Evolutionary conservation across 2,329 filamentous ascomycete genomes (phyloP).

Genomic region (Curvularia verruculosa): DNA sequence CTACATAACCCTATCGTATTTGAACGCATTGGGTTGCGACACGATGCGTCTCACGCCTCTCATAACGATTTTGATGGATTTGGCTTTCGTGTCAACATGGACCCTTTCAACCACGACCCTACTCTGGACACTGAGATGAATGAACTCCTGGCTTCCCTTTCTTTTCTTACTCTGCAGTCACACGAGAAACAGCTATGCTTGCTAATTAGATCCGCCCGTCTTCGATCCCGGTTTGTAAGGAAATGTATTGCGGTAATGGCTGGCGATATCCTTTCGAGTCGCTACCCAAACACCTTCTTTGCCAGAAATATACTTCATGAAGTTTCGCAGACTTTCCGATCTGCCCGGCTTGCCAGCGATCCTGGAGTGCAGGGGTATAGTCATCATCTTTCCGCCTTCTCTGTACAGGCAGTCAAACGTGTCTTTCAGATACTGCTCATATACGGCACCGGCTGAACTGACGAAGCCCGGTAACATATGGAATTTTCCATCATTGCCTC

Average conservation of each 20-base stretch:
- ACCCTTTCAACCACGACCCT: too few relatives aligned
- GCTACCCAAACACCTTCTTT: constrained; percentile 64
- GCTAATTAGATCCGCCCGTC: constrained; percentile 7
- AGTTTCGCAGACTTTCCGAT: constrained; percentile 58
- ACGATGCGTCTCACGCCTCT: too few relatives aligned
- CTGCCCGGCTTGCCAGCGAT: constrained; percentile 61
- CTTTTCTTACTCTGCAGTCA: constrained; percentile 18
- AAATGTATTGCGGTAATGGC: constrained; percentile 55
- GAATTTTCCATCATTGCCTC: constrained; percentile 53
- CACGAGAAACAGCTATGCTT: neutral
- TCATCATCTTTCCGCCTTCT: constrained; percentile 63
- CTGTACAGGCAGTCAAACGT: constrained; percentile 62
- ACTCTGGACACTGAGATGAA: too few relatives aligned
- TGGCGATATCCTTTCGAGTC: constrained; percentile 59
- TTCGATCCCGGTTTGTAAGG: constrained; percentile 48
- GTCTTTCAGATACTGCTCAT: constrained; percentile 56
- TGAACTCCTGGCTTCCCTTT: too few relatives aligned
- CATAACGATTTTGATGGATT: too few relatives aligned
- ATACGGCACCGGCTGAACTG: constrained; percentile 47
- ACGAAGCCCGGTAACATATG: constrained; percentile 48
- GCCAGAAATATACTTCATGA: constrained; percentile 59
- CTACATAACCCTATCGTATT: too few relatives aligned
- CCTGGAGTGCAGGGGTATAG: constrained; percentile 60
- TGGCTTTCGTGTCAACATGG: too few relatives aligned
- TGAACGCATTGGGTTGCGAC: too few relatives aligned